A percentile compares a stretch with the other conserved stretches of the same genome.
Evolutionary conservation across 2,329 filamentous ascomycete species (phyloP).

Genomic region (Monilinia vaccinii-corymbosi): DNA sequence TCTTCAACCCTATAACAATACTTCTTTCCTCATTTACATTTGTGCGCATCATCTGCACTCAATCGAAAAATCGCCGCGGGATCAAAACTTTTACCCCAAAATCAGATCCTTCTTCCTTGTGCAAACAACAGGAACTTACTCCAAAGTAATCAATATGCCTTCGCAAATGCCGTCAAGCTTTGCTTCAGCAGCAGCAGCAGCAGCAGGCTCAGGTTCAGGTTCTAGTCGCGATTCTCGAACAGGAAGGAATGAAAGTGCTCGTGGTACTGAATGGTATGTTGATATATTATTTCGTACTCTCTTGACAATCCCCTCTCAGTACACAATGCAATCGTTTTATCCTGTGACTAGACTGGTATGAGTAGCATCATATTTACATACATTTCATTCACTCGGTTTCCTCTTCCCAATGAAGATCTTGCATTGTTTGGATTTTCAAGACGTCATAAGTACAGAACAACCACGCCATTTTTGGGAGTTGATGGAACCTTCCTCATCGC

Average conservation of each 20-base stretch:
- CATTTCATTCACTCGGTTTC: not conserved
- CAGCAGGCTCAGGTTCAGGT: slow-evolving; percentile 47
- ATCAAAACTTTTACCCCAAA: slow-evolving; percentile 4
- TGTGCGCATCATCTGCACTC: slow-evolving; percentile 1
- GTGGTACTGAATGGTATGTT: slow-evolving; percentile 62
- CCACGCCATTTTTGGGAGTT: not conserved
- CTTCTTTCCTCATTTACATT: not conserved
- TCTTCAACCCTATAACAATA: not conserved
- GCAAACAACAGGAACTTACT: not conserved
- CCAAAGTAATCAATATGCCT: slow-evolving; percentile 7
- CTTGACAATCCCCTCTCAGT: not conserved
- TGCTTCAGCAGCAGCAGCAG: slow-evolving; percentile 66
- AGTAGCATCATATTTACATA: not conserved
- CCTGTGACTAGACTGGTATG: not conserved
- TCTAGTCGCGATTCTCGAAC: slow-evolving; percentile 51
- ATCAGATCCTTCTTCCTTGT: not conserved
- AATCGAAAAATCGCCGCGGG: not conserved
- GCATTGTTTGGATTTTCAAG: not conserved
- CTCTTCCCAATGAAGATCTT: not conserved
- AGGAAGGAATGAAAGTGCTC: slow-evolving; percentile 35
- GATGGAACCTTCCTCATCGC: not conserved
- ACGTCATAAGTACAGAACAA: not conserved
- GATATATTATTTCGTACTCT: not conserved
- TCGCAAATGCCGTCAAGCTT: slow-evolving; percentile 64
- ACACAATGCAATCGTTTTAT: not conserved